These are phyloP conservation scores for Atkinsonella hypoxylon DNA, from an alignment of 2,329 filamentous ascomycete species.

Conservation along the genomic window DNA sequence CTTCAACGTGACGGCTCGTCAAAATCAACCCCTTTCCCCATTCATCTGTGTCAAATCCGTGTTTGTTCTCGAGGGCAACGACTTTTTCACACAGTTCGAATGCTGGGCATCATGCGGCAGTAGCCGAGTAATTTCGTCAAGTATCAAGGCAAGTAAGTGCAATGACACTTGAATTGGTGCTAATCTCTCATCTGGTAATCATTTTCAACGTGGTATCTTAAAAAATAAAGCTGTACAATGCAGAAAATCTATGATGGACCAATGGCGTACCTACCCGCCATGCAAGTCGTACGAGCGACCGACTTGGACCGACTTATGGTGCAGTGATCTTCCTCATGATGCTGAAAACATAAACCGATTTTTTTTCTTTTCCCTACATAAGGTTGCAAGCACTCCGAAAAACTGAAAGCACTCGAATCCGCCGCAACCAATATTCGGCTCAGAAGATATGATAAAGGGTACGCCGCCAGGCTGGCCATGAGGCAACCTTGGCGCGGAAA, in stretches of 20 bases:
- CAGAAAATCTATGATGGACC: conserved; percentile 1
- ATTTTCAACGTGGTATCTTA: conserved; percentile 13
- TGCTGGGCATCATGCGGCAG: too few relatives aligned
- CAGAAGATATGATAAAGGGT: conserved; percentile 26
- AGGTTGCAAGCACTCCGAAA: not conserved
- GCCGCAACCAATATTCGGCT: not conserved
- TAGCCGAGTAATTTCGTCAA: not conserved
- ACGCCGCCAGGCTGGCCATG: conserved; percentile 39
- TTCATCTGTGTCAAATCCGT: too few relatives aligned
- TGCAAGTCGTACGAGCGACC: not conserved
- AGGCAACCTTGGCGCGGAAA: conserved; percentile 35
- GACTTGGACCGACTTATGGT: not conserved
- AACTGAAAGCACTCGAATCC: not conserved
- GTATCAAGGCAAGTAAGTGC: not conserved
- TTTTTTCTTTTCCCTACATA: not conserved
- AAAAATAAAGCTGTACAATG: conserved; percentile 11
- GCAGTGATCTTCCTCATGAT: not conserved
- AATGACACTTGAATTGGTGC: not conserved
- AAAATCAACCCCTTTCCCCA: too few relatives aligned
- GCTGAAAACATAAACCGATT: not conserved
- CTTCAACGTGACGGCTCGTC: too few relatives aligned
- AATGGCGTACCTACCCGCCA: not conserved
- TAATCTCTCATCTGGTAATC: not conserved
- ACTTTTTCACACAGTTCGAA: too few relatives aligned
- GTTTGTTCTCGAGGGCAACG: too few relatives aligned